Conservation (phyloP, 2,329 filamentous ascomycete genomes). For the Colletotrichum graminicola region DNA sequence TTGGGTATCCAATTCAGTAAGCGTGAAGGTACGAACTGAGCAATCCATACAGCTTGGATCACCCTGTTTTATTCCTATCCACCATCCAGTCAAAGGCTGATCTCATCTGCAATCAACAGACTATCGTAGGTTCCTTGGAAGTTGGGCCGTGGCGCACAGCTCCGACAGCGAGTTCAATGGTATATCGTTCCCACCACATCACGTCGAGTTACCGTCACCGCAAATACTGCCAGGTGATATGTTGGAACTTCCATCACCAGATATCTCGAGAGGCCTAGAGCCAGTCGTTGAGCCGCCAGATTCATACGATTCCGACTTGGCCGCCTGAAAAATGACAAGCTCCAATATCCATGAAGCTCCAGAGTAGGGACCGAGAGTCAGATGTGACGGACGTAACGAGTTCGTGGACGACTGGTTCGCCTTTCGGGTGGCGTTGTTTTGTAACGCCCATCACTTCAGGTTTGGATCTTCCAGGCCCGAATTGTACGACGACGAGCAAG, state of each 20-base stretch:
- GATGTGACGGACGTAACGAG: neutral
- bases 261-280: constrained; percentile 45
- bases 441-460: neutral
- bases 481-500: neutral
- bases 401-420: neutral
- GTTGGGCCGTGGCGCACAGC: constrained; percentile 60
- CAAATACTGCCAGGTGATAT: constrained; percentile 54
- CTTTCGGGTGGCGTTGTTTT: neutral
- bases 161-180: constrained; percentile 61
- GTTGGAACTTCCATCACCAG: constrained; percentile 41
- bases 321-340: constrained; percentile 24
- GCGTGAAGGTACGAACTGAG: constrained; percentile 55
- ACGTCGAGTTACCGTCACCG: constrained; percentile 61
- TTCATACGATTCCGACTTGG: constrained; percentile 36
- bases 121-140: constrained; percentile 60
- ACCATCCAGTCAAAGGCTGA: neutral
- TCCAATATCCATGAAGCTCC: neutral
- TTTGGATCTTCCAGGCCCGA: neutral
- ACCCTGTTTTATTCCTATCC: neutral
- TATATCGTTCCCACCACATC: constrained; percentile 59
- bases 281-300: constrained; percentile 49
- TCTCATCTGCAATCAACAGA: constrained; percentile 48
- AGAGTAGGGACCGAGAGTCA: neutral
- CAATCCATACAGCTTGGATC: neutral
- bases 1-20: constrained; percentile 64